A percentile compares a stretch with the other conserved stretches of the same genome.
Conservation (phyloP, 164 flowering plant species). For the Platanus orientalis region DNA sequence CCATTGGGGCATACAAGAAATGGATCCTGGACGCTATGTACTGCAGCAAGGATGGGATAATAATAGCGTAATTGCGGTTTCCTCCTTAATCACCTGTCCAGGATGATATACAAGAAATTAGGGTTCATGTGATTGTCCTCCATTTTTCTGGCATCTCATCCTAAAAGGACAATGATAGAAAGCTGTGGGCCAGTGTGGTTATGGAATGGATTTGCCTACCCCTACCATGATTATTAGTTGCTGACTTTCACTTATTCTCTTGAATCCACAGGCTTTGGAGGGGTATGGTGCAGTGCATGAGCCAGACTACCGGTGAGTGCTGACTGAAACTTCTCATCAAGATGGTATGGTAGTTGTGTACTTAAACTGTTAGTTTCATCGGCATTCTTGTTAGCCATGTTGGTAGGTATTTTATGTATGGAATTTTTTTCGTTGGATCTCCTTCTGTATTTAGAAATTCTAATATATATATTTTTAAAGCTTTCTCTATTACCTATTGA, state of each 20-base stretch:
- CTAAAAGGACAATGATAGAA: slow-evolving; percentile 61
- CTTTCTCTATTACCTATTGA: neutral
- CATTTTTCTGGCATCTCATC: slow-evolving; percentile 67
- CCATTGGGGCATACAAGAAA: slow-evolving; percentile 33
- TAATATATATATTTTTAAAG: too few relatives aligned
- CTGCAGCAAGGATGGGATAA: slow-evolving; percentile 99
- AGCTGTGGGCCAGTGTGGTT: slow-evolving; percentile 86
- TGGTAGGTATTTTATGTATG: neutral
- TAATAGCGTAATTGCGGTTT: slow-evolving; percentile 99
- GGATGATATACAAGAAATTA: slow-evolving; percentile 83
- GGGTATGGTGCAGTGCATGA: slow-evolving; percentile 88
- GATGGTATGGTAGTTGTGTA: slow-evolving; percentile 10
- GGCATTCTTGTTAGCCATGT: neutral
- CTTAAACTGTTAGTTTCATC: neutral
- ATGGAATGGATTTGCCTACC: slow-evolving; percentile 89
- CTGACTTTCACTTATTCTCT: slow-evolving; percentile 99
- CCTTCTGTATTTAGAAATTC: too few relatives aligned
- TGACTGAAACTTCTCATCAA: slow-evolving; percentile 16
- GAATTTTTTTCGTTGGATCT: neutral
- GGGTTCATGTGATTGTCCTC: slow-evolving; percentile 80
- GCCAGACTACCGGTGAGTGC: slow-evolving; percentile 86
- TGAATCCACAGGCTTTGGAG: slow-evolving; percentile 99
- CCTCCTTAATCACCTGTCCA: slow-evolving; percentile 84
- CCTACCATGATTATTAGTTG: slow-evolving; percentile 72
- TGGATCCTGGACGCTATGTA: slow-evolving; percentile 98